Percentiles rank a stretch among this genome's conserved stretches.
Conservation (phyloP, 2,329 filamentous ascomycete genomes). For the Dothiorella sarmentorum region DNA sequence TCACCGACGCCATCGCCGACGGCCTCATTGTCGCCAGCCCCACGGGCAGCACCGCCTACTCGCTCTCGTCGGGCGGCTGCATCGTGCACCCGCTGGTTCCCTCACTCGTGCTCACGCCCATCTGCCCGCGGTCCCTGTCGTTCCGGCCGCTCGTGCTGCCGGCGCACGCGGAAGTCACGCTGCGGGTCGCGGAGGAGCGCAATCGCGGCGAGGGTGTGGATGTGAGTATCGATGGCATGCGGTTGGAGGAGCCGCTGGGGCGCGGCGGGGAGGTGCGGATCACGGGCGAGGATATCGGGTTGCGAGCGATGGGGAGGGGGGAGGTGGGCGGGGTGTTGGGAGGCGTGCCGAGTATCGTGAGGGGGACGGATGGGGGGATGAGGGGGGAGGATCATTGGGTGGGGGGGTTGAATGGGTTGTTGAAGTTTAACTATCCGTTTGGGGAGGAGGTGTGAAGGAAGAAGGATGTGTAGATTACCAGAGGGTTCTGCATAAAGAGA, state of each 20-base stretch:
- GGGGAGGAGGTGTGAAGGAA: slow-evolving; percentile 51
- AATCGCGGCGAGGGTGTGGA: slow-evolving; percentile 49
- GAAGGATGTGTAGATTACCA: no score
- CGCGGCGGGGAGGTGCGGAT: slow-evolving; percentile 71
- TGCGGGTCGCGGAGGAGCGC: slow-evolving; percentile 71
- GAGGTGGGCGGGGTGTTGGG: slow-evolving; percentile 60
- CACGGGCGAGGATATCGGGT: slow-evolving; percentile 73
- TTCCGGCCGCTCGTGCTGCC: slow-evolving; percentile 90
- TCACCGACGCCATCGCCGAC: slow-evolving; percentile 92
- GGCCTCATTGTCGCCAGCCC: slow-evolving; percentile 93
- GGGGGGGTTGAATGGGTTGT: slow-evolving; percentile 81
- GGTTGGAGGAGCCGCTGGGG: slow-evolving; percentile 37
- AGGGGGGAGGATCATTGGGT: slow-evolving; percentile 89
- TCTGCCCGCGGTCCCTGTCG: slow-evolving; percentile 86
- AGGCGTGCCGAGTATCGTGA: slow-evolving; percentile 88
- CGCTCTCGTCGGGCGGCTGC: slow-evolving; percentile 83
- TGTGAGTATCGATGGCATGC: slow-evolving; percentile 49
- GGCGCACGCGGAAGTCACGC: slow-evolving; percentile 75
- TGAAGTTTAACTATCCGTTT: slow-evolving; percentile 98
- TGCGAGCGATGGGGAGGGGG: slow-evolving; percentile 44
- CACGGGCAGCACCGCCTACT: slow-evolving; percentile 93
- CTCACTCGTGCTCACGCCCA: slow-evolving; percentile 84
- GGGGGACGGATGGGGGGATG: slow-evolving; percentile 45
- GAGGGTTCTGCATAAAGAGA: no score
- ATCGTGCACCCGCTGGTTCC: slow-evolving; percentile 93